Percentiles rank a stretch among this genome's conserved stretches.
Conservation (phyloP, 805 yeast genomes). For the Saturnispora besseyi region DNA sequence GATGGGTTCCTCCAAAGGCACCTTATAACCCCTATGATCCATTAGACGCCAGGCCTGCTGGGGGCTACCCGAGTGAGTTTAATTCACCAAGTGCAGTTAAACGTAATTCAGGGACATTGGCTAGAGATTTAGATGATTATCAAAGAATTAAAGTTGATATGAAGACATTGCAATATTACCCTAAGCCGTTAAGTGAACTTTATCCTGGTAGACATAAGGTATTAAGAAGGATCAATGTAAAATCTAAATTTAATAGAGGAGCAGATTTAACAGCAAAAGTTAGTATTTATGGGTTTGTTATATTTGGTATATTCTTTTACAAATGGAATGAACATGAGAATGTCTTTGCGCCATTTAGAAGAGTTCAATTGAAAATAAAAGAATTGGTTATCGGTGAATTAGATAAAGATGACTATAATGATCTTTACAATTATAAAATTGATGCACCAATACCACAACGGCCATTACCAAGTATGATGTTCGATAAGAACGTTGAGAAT, state of each 20-base stretch:
- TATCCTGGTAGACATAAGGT: constrained; percentile 78
- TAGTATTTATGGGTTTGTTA: constrained; percentile 38
- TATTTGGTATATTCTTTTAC: constrained; percentile 61
- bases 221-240: constrained; percentile 47
- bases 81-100: constrained; percentile 55
- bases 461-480: constrained; percentile 29
- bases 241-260: constrained; percentile 48
- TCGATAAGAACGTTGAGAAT: constrained; percentile 31
- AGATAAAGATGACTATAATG: constrained; percentile 52
- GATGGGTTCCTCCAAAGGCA: constrained; percentile 74
- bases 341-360: constrained; percentile 58
- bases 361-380: constrained; percentile 49
- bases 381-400: constrained; percentile 46
- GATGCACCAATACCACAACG: constrained; percentile 32
- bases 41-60: constrained; percentile 63
- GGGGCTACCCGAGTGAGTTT: constrained; percentile 81
- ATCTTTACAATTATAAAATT: constrained; percentile 39
- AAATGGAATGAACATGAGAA: constrained; percentile 81
- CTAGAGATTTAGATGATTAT: constrained; percentile 58
- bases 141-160: constrained; percentile 64
- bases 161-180: constrained; percentile 65
- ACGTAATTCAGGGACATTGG: constrained; percentile 35
- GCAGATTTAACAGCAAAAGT: constrained; percentile 47
- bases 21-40: constrained; percentile 86
- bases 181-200: constrained; percentile 62